Percentiles rank a stretch among this genome's conserved stretches.
Evolutionary conservation across 208 protist species (phyloP).

Genomic region (Tritrichomonas musculus): DNA sequence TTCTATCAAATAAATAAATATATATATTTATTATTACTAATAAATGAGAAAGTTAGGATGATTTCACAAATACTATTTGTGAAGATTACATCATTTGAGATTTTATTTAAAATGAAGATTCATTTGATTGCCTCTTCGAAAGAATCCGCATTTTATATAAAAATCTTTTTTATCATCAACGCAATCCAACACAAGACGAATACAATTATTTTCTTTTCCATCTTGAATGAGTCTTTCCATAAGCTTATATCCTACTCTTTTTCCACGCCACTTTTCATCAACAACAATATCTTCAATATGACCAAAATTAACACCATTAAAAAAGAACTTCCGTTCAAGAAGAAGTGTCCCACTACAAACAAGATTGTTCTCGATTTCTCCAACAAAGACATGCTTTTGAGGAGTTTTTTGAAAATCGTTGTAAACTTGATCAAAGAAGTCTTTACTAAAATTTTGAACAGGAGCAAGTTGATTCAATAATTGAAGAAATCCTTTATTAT

Average conservation of each 20-base stretch:
- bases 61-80: too few relatives aligned
- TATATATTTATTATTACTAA: too few relatives aligned
- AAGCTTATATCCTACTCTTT: conserved; percentile 44
- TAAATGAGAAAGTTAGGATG: too few relatives aligned
- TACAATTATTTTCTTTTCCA: conserved; percentile 44
- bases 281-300: conserved; percentile 73
- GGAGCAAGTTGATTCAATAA: not conserved
- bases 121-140: conserved; percentile 59
- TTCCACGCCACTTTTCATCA: conserved; percentile 46
- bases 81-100: too few relatives aligned
- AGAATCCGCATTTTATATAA: conserved; percentile 62
- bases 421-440: not conserved
- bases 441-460: not conserved
- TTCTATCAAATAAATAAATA: too few relatives aligned
- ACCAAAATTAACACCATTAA: conserved; percentile 49
- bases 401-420: not conserved
- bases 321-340: conserved; percentile 62
- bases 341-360: conserved; percentile 54
- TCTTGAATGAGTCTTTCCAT: conserved; percentile 46
- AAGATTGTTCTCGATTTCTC: conserved; percentile 40
- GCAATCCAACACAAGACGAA: conserved; percentile 68
- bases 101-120: conserved; percentile 48
- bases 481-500: not conserved
- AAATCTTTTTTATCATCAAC: conserved; percentile 60
- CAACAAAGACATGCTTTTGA: conserved; percentile 51